Evolutionary conservation across 495 filamentous ascomycete genomes (phyloP).

Genomic region (Talaromyces proteolyticus): DNA sequence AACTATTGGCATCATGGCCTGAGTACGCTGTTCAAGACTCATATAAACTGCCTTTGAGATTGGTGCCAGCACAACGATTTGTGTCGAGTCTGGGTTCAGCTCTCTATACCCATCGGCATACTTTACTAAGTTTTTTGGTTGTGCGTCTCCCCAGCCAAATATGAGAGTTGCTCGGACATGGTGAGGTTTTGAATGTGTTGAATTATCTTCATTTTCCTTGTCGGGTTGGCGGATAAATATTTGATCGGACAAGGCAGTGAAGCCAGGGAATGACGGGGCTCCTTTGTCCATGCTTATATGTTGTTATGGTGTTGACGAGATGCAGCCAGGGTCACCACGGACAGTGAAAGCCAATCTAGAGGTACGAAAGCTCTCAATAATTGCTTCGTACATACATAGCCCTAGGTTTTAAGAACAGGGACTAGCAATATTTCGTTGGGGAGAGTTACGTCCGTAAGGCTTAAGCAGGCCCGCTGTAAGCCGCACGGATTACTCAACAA

Average conservation of each 20-base stretch:
- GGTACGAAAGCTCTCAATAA: too few relatives aligned
- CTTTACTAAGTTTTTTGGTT: constrained; percentile 46
- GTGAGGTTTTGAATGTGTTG: not conserved
- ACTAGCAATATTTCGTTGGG: too few relatives aligned
- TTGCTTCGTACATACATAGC: too few relatives aligned
- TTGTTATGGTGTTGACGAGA: too few relatives aligned
- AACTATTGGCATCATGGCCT: constrained; percentile 43
- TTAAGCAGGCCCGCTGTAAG: too few relatives aligned
- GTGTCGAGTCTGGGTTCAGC: constrained; percentile 39
- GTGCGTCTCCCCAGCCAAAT: constrained; percentile 51
- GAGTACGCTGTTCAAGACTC: constrained; percentile 31
- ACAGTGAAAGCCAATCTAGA: too few relatives aligned
- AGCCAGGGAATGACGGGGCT: not conserved
- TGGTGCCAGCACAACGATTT: constrained; percentile 42
- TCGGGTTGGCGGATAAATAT: not conserved
- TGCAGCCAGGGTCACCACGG: too few relatives aligned
- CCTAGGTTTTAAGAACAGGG: too few relatives aligned
- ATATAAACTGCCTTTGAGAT: constrained; percentile 39
- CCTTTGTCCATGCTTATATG: too few relatives aligned
- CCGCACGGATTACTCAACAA: too few relatives aligned
- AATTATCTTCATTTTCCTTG: not conserved
- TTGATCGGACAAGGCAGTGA: not conserved
- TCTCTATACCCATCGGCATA: constrained; percentile 45
- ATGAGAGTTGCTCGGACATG: constrained; percentile 11
- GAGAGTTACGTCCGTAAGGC: too few relatives aligned